These are phyloP conservation scores for Pichiaceae sp. DNA, from an alignment of 1,139 yeast genomes.

Conservation along the genomic window DNA sequence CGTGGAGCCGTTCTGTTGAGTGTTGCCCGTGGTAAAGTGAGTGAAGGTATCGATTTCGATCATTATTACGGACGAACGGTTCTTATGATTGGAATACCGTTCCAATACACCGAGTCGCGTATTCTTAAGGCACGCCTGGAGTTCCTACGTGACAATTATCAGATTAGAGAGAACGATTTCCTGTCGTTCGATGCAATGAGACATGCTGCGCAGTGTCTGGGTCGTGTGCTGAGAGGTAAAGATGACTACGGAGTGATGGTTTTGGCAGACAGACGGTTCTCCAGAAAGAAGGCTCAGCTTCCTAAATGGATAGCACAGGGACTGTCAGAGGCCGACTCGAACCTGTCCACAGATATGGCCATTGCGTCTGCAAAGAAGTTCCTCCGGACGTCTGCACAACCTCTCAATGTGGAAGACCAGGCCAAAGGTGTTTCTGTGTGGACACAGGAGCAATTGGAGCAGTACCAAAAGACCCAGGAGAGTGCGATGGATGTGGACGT, in stretches of 20 bases:
- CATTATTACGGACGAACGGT: slow-evolving; percentile 98
- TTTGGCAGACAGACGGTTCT: slow-evolving; percentile 86
- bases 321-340: slow-evolving; percentile 81
- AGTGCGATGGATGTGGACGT: slow-evolving; percentile 3
- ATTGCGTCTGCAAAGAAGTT: slow-evolving; percentile 90
- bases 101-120: slow-evolving; percentile 96
- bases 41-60: slow-evolving; percentile 98
- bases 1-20: slow-evolving; percentile 93
- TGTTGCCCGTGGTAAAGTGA: slow-evolving; percentile 98
- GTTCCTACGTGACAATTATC: slow-evolving; percentile 85
- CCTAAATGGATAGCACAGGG: slow-evolving; percentile 98
- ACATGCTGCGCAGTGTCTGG: slow-evolving; percentile 98
- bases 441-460: slow-evolving; percentile 64
- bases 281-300: slow-evolving; percentile 74
- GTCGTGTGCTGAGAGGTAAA: slow-evolving; percentile 93
- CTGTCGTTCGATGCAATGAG: slow-evolving; percentile 98
- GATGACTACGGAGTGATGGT: slow-evolving; percentile 99
- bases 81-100: slow-evolving; percentile 97
- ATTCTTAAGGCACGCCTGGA: slow-evolving; percentile 91
- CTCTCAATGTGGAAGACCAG: slow-evolving; percentile 81
- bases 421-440: slow-evolving; percentile 87
- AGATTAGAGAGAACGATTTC: slow-evolving; percentile 88
- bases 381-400: slow-evolving; percentile 89
- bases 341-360: slow-evolving; percentile 95
- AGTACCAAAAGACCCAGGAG: slow-evolving; percentile 47